These are phyloP conservation scores for Cryptococcus sp. DNA, from an alignment of 1,284 basidiomycete genomes.

Conservation along the genomic window DNA sequence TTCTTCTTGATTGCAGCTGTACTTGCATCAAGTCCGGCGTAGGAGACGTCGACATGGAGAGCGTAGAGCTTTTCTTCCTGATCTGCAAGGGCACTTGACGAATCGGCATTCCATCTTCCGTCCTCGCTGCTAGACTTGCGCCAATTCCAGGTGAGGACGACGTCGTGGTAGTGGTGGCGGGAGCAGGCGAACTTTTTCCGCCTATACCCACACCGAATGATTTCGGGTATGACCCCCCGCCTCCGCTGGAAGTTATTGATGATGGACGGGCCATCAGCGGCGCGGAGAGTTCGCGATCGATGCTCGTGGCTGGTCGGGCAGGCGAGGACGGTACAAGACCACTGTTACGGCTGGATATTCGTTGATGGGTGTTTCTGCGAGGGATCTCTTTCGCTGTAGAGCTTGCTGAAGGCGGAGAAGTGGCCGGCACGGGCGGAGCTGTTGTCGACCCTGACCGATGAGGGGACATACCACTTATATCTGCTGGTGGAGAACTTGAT, in stretches of 20 bases:
- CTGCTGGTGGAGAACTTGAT: too few species aligned
- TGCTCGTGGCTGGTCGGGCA: background rate
- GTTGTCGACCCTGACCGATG: too few species aligned
- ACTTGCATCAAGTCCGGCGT: too few species aligned
- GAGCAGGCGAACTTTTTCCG: background rate
- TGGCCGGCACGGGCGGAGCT: background rate
- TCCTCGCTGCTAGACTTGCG: background rate
- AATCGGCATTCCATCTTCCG: background rate
- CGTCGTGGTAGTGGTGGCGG: background rate
- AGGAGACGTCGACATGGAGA: slow-evolving; percentile 4
- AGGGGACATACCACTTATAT: too few species aligned
- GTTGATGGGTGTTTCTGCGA: background rate
- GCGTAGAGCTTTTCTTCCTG: slow-evolving; percentile 1
- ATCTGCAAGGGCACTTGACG: background rate
- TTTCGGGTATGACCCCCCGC: background rate
- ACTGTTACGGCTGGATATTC: background rate
- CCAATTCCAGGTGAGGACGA: background rate
- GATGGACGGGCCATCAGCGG: background rate
- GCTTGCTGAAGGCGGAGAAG: too few species aligned
- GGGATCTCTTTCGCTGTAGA: too few species aligned
- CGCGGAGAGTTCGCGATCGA: background rate
- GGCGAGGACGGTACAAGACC: background rate
- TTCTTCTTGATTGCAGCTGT: too few species aligned
- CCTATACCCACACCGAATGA: background rate
- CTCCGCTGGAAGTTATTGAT: background rate